Evolutionary conservation across 208 protist genomes (phyloP).

Genomic region (Trichomonas gallinae): DNA sequence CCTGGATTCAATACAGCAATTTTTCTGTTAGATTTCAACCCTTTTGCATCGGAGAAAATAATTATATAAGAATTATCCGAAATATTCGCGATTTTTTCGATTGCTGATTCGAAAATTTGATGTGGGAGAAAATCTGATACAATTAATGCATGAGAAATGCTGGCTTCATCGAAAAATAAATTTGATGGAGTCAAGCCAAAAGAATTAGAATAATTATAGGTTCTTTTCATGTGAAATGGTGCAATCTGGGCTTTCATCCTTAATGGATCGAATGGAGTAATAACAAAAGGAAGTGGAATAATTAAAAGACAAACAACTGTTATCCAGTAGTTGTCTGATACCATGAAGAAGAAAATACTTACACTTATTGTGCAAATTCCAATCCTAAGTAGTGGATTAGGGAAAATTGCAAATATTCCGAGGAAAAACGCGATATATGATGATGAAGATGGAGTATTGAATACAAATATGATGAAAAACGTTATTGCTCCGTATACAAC

Average conservation of each 20-base stretch:
- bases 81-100: not conserved
- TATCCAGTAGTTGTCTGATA: not conserved
- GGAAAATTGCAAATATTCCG: not conserved
- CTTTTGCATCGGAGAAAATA: not conserved
- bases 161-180: not conserved
- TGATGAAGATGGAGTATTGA: not conserved
- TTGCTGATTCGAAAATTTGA: not conserved
- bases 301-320: not conserved
- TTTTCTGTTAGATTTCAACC: not conserved
- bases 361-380: not conserved
- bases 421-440: not conserved
- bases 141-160: not conserved
- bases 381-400: not conserved
- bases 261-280: not conserved
- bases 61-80: not conserved
- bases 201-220: not conserved
- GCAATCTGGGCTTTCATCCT: not conserved
- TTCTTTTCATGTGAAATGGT: not conserved
- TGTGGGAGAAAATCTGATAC: not conserved
- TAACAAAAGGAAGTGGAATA: not conserved
- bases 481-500: not conserved
- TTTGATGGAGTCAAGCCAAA: not conserved
- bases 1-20: not conserved
- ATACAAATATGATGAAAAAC: not conserved
- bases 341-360: not conserved